Conservation (phyloP, 441 rosid species). For the Brassica hybrid region DNA sequence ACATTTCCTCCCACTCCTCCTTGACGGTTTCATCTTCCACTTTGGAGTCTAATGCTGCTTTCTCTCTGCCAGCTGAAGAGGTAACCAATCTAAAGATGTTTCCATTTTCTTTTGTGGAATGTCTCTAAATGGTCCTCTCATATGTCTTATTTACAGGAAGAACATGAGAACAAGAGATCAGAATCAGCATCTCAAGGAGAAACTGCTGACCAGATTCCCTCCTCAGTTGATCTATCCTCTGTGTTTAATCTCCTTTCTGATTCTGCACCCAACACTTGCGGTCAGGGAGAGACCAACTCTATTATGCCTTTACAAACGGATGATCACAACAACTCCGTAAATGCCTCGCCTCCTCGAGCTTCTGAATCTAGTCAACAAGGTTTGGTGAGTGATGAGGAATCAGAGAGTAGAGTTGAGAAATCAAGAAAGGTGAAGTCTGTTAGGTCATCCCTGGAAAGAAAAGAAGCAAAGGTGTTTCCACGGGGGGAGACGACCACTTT, state of each 20-base stretch:
- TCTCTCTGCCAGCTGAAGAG: slow-evolving; percentile 60
- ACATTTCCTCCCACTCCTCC: slow-evolving; percentile 83
- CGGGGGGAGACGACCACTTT: slow-evolving; percentile 41
- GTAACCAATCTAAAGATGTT: slow-evolving; percentile 15
- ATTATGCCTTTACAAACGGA: not conserved
- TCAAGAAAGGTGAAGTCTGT: slow-evolving; percentile 76
- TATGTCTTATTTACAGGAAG: slow-evolving; percentile 30
- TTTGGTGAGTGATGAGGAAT: slow-evolving; percentile 38
- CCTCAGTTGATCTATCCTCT: slow-evolving; percentile 41
- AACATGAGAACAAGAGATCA: slow-evolving; percentile 42
- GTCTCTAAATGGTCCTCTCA: slow-evolving; percentile 12
- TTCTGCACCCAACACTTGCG: slow-evolving; percentile 28
- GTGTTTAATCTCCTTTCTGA: slow-evolving; percentile 39
- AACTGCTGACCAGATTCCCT: slow-evolving; percentile 26
- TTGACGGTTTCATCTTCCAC: slow-evolving; percentile 55
- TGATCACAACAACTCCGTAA: not conserved
- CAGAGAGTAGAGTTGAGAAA: slow-evolving; percentile 48
- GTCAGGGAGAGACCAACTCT: not conserved
- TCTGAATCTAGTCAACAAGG: slow-evolving; percentile 40
- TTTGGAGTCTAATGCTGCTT: slow-evolving; percentile 52
- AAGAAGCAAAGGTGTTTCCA: slow-evolving; percentile 51
- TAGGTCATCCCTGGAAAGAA: slow-evolving; percentile 61
- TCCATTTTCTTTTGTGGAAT: not conserved
- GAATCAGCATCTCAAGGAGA: slow-evolving; percentile 28
- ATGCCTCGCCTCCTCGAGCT: not conserved